Evolutionary conservation across 768 basidiomycete species (phyloP), one percentile per base, ranked within the genome.

Genomic region (Tricholoma sp.): DNA sequence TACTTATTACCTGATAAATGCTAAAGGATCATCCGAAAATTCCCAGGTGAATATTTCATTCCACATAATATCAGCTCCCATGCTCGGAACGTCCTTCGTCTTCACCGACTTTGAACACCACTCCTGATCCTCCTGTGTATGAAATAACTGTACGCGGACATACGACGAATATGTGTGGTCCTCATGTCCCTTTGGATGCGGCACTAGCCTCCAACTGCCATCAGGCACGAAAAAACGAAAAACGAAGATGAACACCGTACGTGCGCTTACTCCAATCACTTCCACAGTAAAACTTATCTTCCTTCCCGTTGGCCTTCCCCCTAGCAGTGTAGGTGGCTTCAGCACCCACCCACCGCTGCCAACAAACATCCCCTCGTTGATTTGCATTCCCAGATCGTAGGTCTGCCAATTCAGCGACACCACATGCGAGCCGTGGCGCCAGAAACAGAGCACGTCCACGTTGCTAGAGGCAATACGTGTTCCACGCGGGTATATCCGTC

Each of bases 281-380:
- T 75, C 70, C 13, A 66, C 71, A 20, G 9, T 59, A 29, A 76
- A 53, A 57, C 50, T 63, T 45, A 20, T 60, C 53, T 50, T 51
- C n/a, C 33, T 56, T 28, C 32, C 44, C 15, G 49, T 60, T 33
- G 52, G 52, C 33, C 63, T 31, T 8, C 36, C 28, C 3, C 57
- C 70, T 59, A 67, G 53, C 57, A 72, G 53, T 18, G 55, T 45
- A 11, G 60, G 59, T 1, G 84, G 83, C 59, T 81, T 82, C 33
- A 74, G 65, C 1, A n/a, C n/a, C n/a, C n/a, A n/a, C n/a, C n/a
- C n/a, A n/a, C 68, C 62, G 3, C 74, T 80, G 0, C 80, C 84
- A 0, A 74, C 74, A 62, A 85, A 86, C 77, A 86, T 75, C 0
- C 75, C 84, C 64, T 84, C 85, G 60, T 85, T 84, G 20, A 86